Base-by-base conservation (phyloP, 306 rosid species). In the Vigna mungo region DNA sequence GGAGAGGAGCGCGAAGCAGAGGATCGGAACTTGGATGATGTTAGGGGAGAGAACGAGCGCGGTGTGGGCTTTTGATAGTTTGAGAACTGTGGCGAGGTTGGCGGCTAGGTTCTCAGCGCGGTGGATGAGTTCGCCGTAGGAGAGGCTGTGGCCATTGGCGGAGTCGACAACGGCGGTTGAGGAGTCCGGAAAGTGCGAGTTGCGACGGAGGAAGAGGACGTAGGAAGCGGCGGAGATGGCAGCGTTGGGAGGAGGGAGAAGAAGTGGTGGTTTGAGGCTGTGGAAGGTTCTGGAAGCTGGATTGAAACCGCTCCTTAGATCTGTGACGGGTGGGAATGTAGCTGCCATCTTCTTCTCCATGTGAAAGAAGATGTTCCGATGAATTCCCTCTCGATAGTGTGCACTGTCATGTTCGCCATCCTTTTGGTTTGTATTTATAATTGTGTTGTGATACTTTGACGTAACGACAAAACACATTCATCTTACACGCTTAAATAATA, bases 1-100 rank as follows among this genome's bases (percentile, higher is more conserved):
- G 4, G 91, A 66, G 71, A 89, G 91, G 3, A 89, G 80, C 10
- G 91, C 86, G 85, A 89, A 85, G 86, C 72, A 81, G 83, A 89
- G 86, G 75, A 89, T 85, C 23, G 93, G 91, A 0, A 89, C 71
- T 1, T 79, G 69, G 18, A 80, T 2, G 17, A 80, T 66, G 32
- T 87, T 89, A 0, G 81, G 87, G 25, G 87, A 87, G 66, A 89
- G 80, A 6, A 89, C 9, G 21, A 89, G 78, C 1, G 88, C 91
- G 1, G 75, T 80, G 77, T 87, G 80, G 56, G 82, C 68, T 83
- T 81, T 85, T 78, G 89, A 72, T 78, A 89, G 89, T 16, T 80
- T 75, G 51, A 68, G 14, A 16, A 41, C 41, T 5, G 79, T 14
- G 12, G 62, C 39, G 81, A 89, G 93, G 58, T 87, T 85, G 23